These are phyloP conservation scores for Lichtheimia hyalospora DNA, from an alignment of 371 early-diverging fungal species.

Conservation along the genomic window DNA sequence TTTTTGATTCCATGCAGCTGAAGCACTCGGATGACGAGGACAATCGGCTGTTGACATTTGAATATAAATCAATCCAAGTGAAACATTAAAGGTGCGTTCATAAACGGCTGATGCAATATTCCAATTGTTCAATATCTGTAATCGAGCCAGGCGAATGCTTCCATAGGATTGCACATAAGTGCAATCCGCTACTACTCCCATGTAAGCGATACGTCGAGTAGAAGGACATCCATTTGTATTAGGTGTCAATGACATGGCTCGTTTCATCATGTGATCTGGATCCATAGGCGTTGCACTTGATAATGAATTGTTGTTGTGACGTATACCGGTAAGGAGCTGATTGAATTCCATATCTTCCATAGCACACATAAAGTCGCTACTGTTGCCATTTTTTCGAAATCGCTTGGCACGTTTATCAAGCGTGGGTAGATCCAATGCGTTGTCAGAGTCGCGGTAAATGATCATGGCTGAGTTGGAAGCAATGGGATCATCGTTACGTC, in stretches of 20 bases:
- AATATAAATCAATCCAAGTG: slow-evolving; percentile 82
- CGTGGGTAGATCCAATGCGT: neutral
- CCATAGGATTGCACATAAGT: slow-evolving; percentile 65
- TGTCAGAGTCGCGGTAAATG: slow-evolving; percentile 72
- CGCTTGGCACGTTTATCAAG: neutral
- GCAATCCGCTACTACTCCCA: slow-evolving; percentile 74
- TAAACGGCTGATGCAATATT: slow-evolving; percentile 82
- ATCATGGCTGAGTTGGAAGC: slow-evolving; percentile 39
- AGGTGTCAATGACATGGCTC: neutral
- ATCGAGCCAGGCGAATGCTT: slow-evolving; percentile 55
- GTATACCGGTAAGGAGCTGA: slow-evolving; percentile 18
- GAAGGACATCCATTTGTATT: slow-evolving; percentile 7
- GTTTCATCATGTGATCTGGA: neutral
- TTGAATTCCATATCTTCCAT: slow-evolving; percentile 25
- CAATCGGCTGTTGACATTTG: slow-evolving; percentile 66
- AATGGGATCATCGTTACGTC: slow-evolving; percentile 56
- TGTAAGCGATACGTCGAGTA: slow-evolving; percentile 29
- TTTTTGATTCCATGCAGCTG: slow-evolving; percentile 72
- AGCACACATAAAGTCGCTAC: slow-evolving; percentile 17
- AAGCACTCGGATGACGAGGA: slow-evolving; percentile 37
- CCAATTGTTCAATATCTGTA: slow-evolving; percentile 74
- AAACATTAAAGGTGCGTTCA: slow-evolving; percentile 89
- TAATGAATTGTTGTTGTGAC: neutral
- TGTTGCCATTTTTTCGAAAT: neutral
- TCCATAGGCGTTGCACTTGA: neutral